phyloP scores from a whole-genome alignment of 805 yeast species.

The Komagataella phaffii region DNA sequence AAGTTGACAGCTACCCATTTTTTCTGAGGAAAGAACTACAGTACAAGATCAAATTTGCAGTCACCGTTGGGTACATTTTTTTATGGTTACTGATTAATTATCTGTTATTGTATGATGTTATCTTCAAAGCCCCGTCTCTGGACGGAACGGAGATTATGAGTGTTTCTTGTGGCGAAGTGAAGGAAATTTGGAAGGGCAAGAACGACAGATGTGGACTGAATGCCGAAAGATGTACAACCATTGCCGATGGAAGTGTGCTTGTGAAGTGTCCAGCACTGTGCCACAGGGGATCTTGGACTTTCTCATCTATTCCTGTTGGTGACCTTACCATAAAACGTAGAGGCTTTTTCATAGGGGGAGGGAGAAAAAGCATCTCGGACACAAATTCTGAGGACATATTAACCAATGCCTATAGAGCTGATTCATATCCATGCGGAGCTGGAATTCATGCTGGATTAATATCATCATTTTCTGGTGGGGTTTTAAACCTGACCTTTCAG shows the following conservation, averaged over 20 bases:
- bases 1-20: slow-evolving; percentile 30
- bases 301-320: slow-evolving; percentile 66
- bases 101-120: slow-evolving; percentile 31
- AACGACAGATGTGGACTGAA: slow-evolving; percentile 65
- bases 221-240: slow-evolving; percentile 44
- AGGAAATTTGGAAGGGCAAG: slow-evolving; percentile 59
- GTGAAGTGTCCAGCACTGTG: slow-evolving; percentile 86
- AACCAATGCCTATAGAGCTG: slow-evolving; percentile 67
- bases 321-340: slow-evolving; percentile 50
- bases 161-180: slow-evolving; percentile 33
- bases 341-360: slow-evolving; percentile 73
- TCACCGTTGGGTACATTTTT: slow-evolving; percentile 24
- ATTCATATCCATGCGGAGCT: slow-evolving; percentile 81
- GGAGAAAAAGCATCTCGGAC: slow-evolving; percentile 15
- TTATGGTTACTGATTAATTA: slow-evolving; percentile 31
- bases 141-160: slow-evolving; percentile 21
- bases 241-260: slow-evolving; percentile 28
- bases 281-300: slow-evolving; percentile 64
- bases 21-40: slow-evolving; percentile 18
- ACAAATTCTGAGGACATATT: slow-evolving; percentile 14
- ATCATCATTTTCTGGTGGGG: slow-evolving; percentile 68
- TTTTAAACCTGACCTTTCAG: slow-evolving; percentile 45
- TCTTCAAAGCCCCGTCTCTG: slow-evolving; percentile 22
- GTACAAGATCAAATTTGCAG: slow-evolving; percentile 12
- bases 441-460: slow-evolving; percentile 78